Base-by-base conservation (phyloP, 139 green algal genomes). In the Micromonas pusilla region DNA sequence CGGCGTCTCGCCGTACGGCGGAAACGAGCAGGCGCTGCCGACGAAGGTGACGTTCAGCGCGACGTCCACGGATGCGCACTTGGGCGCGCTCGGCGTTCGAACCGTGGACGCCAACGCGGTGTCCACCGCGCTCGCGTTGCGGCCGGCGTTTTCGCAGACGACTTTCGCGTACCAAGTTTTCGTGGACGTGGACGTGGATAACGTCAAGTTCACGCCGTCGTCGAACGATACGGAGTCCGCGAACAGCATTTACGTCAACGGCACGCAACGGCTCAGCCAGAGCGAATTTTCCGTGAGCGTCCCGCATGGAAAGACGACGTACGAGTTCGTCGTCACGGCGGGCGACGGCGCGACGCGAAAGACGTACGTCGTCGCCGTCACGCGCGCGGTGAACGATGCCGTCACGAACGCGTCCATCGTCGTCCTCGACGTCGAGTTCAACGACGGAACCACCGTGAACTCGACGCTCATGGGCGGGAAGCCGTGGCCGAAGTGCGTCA, bases 391-490 rank as follows among this genome's bases (percentile, higher is more conserved):
- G 66, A 21, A 28, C 26, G 13, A 16, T 20, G 21, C 32, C 9
- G 28, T 31, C 20, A 57, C 66, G 5, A 73, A 73, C 31, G 13
- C 66, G 25, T 39, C 66, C 9, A 16, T 73, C 20, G 28, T 30
- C 20, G 9, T 73, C 66, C 28, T 73, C 13, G 5, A 52, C 13
- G 32, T 73, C 9, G 5, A 53, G 32, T 31, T 32, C 21, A 21
- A n/a, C 66, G 66, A 73, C 66, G 66, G 28, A 5, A 73, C 32
- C 28, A 31, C 25, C 25, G 21, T 73, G 5, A 73, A 73, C 66
- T 73, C 66, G 66, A 73, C 66, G 66, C 32, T 25, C 9, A 39
- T 73, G 28, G 66, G 66, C 13, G 66, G 66, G 6, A 20, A n/a
- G 66, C 9, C 32, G 26, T 73, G 66, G 66, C 66, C 66, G 5